These are phyloP conservation scores for Jackrogersella minutella DNA, from an alignment of 495 filamentous ascomycete species.

Conservation along the genomic window DNA sequence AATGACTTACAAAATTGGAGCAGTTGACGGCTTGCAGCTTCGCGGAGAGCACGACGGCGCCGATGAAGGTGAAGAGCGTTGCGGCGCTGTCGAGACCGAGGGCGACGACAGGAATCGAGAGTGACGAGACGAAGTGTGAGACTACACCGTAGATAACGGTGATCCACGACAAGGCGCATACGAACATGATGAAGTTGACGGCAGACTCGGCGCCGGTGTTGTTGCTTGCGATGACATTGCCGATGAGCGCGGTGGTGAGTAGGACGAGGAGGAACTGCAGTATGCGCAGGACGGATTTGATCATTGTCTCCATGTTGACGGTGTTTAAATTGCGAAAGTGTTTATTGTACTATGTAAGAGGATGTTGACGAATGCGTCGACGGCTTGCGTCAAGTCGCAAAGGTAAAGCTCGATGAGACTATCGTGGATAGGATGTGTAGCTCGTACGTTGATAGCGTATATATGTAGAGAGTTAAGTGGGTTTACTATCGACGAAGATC, in stretches of 20 bases:
- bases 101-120: slow-evolving; percentile 47
- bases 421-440: too few relatives aligned
- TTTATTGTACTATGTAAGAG: background rate
- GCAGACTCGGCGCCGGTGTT: slow-evolving; percentile 50
- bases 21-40: slow-evolving; percentile 57
- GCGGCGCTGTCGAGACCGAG: slow-evolving; percentile 52
- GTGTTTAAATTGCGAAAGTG: background rate
- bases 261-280: slow-evolving; percentile 54
- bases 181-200: slow-evolving; percentile 62
- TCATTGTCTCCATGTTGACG: slow-evolving; percentile 47
- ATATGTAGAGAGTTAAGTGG: slow-evolving; percentile 1
- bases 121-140: slow-evolving; percentile 43
- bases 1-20: slow-evolving; percentile 33
- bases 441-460: slow-evolving; percentile 8
- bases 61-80: slow-evolving; percentile 56
- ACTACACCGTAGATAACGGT: slow-evolving; percentile 49
- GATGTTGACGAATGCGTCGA: background rate
- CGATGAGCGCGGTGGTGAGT: slow-evolving; percentile 57
- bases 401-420: background rate
- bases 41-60: slow-evolving; percentile 55
- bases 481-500: slow-evolving; percentile 5
- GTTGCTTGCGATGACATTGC: slow-evolving; percentile 59
- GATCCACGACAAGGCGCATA: slow-evolving; percentile 55
- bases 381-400: slow-evolving; percentile 1
- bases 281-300: slow-evolving; percentile 50